Conservation (phyloP, 2,329 filamentous ascomycete species). For the Thermoascus crustaceus region DNA sequence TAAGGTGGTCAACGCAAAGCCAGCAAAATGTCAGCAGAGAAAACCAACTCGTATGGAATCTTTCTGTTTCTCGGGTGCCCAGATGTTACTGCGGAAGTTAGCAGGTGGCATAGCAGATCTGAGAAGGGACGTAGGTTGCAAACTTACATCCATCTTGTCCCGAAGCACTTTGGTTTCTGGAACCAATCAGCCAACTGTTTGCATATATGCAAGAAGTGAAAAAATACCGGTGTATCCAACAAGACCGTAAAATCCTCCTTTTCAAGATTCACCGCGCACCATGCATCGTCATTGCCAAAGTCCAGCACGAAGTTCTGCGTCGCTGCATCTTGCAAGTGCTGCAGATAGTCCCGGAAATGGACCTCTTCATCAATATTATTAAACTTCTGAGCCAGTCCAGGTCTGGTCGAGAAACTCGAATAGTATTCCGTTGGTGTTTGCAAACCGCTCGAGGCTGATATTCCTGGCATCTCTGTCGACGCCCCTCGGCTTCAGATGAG, state of each 20-base stretch:
- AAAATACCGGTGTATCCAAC: slow-evolving; percentile 23
- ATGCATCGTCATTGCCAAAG: slow-evolving; percentile 36
- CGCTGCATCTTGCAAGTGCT: slow-evolving; percentile 18
- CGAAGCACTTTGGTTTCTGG: slow-evolving; percentile 41
- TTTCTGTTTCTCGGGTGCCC: slow-evolving; percentile 55
- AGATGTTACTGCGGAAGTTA: slow-evolving; percentile 51
- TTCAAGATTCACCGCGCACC: slow-evolving; percentile 31
- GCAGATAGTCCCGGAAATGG: slow-evolving; percentile 23
- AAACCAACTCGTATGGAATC: slow-evolving; percentile 42
- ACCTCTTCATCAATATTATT: slow-evolving; percentile 29
- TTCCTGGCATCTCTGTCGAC: not conserved
- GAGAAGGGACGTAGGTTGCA: not conserved
- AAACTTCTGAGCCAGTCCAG: slow-evolving; percentile 20
- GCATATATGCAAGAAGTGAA: not conserved
- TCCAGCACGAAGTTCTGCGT: slow-evolving; percentile 37
- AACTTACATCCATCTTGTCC: slow-evolving; percentile 63
- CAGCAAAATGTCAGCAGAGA: not conserved
- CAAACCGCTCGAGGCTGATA: slow-evolving; percentile 3
- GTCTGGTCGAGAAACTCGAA: slow-evolving; percentile 15
- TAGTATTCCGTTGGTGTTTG: slow-evolving; percentile 25
- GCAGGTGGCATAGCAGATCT: slow-evolving; percentile 2
- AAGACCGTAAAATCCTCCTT: slow-evolving; percentile 26
- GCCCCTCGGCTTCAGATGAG: too few species aligned
- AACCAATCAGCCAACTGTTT: not conserved
- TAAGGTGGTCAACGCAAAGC: slow-evolving; percentile 8